These are phyloP conservation scores for Kluyveromyces sp. DNA, from an alignment of 1,139 yeast genomes.

Conservation along the genomic window DNA sequence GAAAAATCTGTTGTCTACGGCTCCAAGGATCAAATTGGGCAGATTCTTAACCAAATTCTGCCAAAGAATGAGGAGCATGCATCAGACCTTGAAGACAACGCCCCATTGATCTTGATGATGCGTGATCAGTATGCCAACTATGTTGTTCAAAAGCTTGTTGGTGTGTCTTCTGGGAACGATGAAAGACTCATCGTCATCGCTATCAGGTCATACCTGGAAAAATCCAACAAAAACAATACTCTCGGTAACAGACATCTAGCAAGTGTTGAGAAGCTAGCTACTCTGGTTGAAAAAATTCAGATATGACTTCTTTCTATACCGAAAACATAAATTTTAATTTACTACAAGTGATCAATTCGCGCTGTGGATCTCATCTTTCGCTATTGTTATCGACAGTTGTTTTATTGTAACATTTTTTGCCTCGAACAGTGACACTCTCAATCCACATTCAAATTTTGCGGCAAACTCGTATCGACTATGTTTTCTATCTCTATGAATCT, in stretches of 20 bases:
- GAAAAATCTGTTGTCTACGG: constrained; percentile 87
- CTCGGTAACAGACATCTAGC: constrained; percentile 62
- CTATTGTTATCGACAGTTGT: background rate
- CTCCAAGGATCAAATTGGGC: constrained; percentile 50
- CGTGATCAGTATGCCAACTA: constrained; percentile 96
- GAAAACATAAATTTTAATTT: background rate
- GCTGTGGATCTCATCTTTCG: too few relatives aligned
- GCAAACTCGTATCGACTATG: background rate
- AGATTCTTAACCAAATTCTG: constrained; percentile 43
- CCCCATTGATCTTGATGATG: constrained; percentile 80
- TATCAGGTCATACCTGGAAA: constrained; percentile 46
- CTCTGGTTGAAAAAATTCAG: constrained; percentile 29
- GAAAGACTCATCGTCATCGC: constrained; percentile 54
- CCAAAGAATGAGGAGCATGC: constrained; percentile 34
- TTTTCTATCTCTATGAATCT: background rate
- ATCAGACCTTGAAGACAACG: constrained; percentile 44
- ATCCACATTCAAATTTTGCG: background rate
- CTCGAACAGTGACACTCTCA: background rate
- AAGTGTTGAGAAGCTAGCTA: constrained; percentile 71
- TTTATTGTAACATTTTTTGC: background rate
- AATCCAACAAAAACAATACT: constrained; percentile 27
- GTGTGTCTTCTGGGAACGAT: constrained; percentile 65
- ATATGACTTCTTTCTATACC: constrained; percentile 12
- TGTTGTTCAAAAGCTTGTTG: constrained; percentile 90
- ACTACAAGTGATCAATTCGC: background rate